Base-by-base conservation (phyloP, 768 basidiomycete genomes). In the Ramaria rubella region DNA sequence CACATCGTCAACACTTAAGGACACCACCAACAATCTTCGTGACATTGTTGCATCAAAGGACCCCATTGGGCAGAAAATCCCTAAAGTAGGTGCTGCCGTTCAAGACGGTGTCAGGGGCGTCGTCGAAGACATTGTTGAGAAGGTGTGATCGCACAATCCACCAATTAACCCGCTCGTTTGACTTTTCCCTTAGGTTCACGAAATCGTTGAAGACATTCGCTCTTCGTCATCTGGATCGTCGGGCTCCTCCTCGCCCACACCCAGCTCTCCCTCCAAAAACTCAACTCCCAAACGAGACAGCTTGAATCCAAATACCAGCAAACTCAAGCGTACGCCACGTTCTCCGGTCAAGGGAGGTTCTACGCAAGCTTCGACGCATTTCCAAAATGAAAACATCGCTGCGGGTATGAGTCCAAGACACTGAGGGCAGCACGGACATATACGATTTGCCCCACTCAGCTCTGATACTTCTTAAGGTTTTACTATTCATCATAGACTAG, bases 31-130 rank as follows among this genome's bases (percentile, higher is more conserved):
- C 27, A 17, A 33, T 15, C 43, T 56, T 19, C 55, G 31, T n/a
- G 26, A 17, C 9, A 56, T 48, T 15, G 27, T 56, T 17, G 21
- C n/a, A 17, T 45, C 55, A 17, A 15, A 45, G 12, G 55, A 56
- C 29, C 24, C 44, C 14, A 26, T 45, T 21, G 31, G 15, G n/a
- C 26, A 56, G 24, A 56, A 56, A 33, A 46, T 56, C 24, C 55
- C 55, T 17, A 56, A 56, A 30, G 44, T 56, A n/a, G 33, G 46
- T 26, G 17, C 31, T 15, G 46, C 44, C 5, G 38, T 54, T 17
- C 52, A 54, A 26, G n/a, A 38, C 19, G 52, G 52, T 30, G 33
- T 56, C 26, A 46, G 36, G 33, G 45, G 48, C 24, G 45, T 56
- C 5, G 33, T 56, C 4, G 55, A 56, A 21, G 55, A 56, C 21